A percentile compares a stretch with the other conserved stretches of the same genome.
These are phyloP conservation scores for Mycena crocata DNA, from an alignment of 768 basidiomycete genomes.

Conservation along the genomic window DNA sequence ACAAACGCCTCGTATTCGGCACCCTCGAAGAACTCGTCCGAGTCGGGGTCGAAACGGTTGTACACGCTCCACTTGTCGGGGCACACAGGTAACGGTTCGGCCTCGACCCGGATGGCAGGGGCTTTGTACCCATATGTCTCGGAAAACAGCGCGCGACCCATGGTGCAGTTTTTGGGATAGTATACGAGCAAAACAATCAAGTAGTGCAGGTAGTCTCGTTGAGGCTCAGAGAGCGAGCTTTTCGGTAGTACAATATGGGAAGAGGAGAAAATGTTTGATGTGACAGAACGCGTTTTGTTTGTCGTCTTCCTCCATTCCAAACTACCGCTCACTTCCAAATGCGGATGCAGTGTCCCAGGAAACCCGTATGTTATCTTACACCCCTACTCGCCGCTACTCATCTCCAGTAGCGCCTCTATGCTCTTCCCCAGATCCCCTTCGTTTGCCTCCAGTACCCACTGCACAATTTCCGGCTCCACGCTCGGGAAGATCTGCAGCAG, in stretches of 20 bases:
- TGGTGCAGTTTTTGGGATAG: slow-evolving; percentile 38
- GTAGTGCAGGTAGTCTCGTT: slow-evolving; percentile 25
- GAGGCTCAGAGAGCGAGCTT: slow-evolving; percentile 13
- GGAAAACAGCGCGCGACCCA: slow-evolving; percentile 75
- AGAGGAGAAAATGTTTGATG: background rate
- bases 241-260: slow-evolving; percentile 6
- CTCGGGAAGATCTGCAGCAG: slow-evolving; percentile 90
- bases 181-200: slow-evolving; percentile 30
- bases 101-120: slow-evolving; percentile 58
- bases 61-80: slow-evolving; percentile 70
- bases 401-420: slow-evolving; percentile 87
- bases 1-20: slow-evolving; percentile 78
- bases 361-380: too few relatives aligned
- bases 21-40: slow-evolving; percentile 77
- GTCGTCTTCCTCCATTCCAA: background rate
- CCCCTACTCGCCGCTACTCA: slow-evolving; percentile 61
- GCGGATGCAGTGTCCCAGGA: background rate
- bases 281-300: slow-evolving; percentile 23
- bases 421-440: slow-evolving; percentile 90
- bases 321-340: slow-evolving; percentile 4
- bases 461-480: slow-evolving; percentile 85
- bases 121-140: slow-evolving; percentile 48
- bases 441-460: slow-evolving; percentile 91
- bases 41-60: slow-evolving; percentile 83
- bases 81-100: slow-evolving; percentile 44